These are phyloP conservation scores for Heterobasidion irregulare DNA, from an alignment of 1,284 basidiomycete genomes.

Conservation along the genomic window DNA sequence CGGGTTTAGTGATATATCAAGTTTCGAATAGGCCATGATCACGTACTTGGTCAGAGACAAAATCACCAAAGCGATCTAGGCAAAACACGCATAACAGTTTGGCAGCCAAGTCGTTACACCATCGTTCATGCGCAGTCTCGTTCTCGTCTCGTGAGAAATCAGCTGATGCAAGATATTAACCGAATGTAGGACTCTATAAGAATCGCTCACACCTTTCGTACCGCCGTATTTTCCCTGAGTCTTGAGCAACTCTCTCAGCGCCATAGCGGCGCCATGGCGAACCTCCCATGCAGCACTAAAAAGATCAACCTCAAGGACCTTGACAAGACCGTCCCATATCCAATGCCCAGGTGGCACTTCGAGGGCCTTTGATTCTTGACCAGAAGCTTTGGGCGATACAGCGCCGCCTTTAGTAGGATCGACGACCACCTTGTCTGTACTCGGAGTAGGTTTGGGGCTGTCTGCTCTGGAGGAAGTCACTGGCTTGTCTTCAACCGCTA, in stretches of 20 bases:
- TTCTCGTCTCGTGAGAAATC: slow-evolving; percentile 48
- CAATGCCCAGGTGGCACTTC: slow-evolving; percentile 71
- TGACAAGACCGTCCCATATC: slow-evolving; percentile 85
- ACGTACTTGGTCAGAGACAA: slow-evolving; percentile 82
- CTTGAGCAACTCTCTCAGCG: slow-evolving; percentile 84
- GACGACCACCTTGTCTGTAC: slow-evolving; percentile 59
- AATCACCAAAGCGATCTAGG: slow-evolving; percentile 97
- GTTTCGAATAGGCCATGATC: background rate
- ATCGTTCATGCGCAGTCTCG: slow-evolving; percentile 63
- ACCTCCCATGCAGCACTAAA: slow-evolving; percentile 91
- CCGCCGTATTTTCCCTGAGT: slow-evolving; percentile 80
- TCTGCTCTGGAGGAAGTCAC: slow-evolving; percentile 36
- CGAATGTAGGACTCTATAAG: slow-evolving; percentile 13
- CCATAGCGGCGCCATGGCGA: slow-evolving; percentile 91
- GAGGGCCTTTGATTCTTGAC: slow-evolving; percentile 62
- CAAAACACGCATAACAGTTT: slow-evolving; percentile 88
- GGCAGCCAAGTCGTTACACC: slow-evolving; percentile 86
- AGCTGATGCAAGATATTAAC: slow-evolving; percentile 27
- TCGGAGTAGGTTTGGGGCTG: slow-evolving; percentile 40
- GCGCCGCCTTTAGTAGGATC: slow-evolving; percentile 78
- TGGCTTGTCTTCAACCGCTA: slow-evolving; percentile 45
- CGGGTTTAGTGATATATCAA: background rate
- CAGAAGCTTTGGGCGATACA: slow-evolving; percentile 61
- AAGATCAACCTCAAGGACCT: slow-evolving; percentile 79
- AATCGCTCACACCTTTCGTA: slow-evolving; percentile 50